A percentile compares a stretch with the other conserved stretches of the same genome.
Evolutionary conservation across 2,329 filamentous ascomycete species (phyloP).

Genomic region (Atkinsonella hypoxylon): DNA sequence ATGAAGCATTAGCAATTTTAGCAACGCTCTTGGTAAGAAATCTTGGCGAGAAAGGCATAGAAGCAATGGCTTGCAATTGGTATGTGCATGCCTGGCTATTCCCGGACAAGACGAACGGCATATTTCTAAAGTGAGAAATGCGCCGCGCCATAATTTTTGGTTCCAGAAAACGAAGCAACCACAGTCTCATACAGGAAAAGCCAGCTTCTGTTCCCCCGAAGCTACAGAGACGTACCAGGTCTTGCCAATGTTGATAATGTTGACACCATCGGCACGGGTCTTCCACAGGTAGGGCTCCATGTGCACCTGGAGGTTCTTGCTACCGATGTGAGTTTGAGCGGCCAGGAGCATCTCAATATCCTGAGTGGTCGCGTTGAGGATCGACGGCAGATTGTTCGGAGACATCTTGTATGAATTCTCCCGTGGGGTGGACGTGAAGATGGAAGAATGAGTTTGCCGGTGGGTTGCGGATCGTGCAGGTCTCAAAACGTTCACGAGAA

Average conservation of each 20-base stretch:
- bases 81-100: neutral
- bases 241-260: conserved; percentile 99
- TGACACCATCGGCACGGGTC: conserved; percentile 96
- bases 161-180: neutral
- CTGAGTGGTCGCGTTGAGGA: conserved; percentile 94
- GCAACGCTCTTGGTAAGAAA: neutral
- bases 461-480: conserved; percentile 13
- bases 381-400: conserved; percentile 81
- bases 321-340: conserved; percentile 91
- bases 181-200: neutral
- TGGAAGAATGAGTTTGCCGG: conserved; percentile 17
- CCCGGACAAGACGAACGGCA: neutral
- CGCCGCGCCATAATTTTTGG: neutral
- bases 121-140: neutral
- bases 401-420: conserved; percentile 66
- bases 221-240: conserved; percentile 62
- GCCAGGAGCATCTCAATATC: conserved; percentile 99
- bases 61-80: neutral
- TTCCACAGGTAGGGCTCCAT: conserved; percentile 99
- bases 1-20: conserved; percentile 6
- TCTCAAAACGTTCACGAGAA: conserved; percentile 32
- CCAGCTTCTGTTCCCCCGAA: too few relatives aligned
- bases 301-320: conserved; percentile 99
- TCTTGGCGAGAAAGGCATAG: neutral
- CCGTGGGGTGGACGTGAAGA: conserved; percentile 19